Evolutionary conservation across 2,329 filamentous ascomycete genomes (phyloP).

Genomic region (Ophiosphaerella narmari): DNA sequence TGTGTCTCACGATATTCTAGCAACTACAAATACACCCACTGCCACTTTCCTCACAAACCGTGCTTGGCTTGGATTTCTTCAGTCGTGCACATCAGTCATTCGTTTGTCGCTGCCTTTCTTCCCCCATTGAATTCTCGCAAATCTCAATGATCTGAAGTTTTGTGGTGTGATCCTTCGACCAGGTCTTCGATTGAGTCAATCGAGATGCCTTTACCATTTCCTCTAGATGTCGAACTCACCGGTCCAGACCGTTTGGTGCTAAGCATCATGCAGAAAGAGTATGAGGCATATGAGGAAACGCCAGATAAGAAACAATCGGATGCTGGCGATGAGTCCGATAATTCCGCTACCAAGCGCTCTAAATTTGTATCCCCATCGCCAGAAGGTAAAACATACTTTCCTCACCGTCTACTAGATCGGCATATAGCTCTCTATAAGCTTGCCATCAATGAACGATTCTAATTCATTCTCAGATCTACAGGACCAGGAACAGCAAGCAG

Average conservation of each 20-base stretch:
- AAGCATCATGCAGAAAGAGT: conserved; percentile 35
- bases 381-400: conserved; percentile 26
- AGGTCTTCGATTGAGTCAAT: conserved; percentile 1
- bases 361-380: conserved; percentile 35
- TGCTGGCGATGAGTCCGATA: conserved; percentile 28
- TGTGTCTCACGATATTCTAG: no score
- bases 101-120: no score
- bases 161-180: not conserved
- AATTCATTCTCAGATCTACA: conserved; percentile 27
- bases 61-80: no score
- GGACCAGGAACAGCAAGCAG: conserved; percentile 41
- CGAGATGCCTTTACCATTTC: conserved; percentile 38
- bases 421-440: not conserved
- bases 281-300: conserved; percentile 20
- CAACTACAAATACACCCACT: no score
- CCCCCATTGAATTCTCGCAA: no score
- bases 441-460: not conserved
- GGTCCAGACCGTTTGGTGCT: conserved; percentile 37
- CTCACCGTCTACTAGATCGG: not conserved
- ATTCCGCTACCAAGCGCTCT: conserved; percentile 30
- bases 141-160: not conserved
- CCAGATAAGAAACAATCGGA: conserved; percentile 5
- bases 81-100: no score
- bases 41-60: no score
- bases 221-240: conserved; percentile 38